Evolutionary conservation across 2,329 filamentous ascomycete genomes (phyloP).

Genomic region (Exophiala aquamarina): DNA sequence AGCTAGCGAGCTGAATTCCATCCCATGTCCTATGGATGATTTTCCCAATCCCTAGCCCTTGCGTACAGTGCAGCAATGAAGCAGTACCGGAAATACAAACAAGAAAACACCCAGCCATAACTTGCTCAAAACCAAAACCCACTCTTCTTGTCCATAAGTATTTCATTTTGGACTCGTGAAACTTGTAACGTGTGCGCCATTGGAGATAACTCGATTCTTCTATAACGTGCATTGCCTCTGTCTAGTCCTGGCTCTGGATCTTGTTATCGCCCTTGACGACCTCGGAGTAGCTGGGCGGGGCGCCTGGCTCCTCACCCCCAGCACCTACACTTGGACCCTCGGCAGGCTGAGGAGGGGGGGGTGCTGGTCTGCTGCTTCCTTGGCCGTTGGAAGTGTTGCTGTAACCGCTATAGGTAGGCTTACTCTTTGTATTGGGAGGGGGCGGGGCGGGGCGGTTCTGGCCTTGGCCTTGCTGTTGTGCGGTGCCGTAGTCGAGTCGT

Average conservation of each 20-base stretch:
- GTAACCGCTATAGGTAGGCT: conserved; percentile 27
- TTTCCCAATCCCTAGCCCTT: too few relatives aligned
- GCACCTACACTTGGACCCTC: conserved; percentile 34
- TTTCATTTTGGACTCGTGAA: too few relatives aligned
- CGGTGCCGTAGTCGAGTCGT: conserved; percentile 41
- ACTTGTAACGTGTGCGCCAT: too few relatives aligned
- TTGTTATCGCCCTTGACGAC: conserved; percentile 89
- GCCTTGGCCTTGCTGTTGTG: conserved; percentile 32
- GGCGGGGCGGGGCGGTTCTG: conserved; percentile 30
- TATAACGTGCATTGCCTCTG: neutral
- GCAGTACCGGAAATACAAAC: too few relatives aligned
- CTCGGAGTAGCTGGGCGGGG: conserved; percentile 84
- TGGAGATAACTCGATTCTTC: too few relatives aligned
- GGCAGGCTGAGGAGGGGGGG: conserved; percentile 8
- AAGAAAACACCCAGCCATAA: too few relatives aligned
- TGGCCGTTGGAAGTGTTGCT: conserved; percentile 29
- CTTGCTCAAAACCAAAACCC: too few relatives aligned
- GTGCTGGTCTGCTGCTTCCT: conserved; percentile 35
- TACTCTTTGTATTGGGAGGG: conserved; percentile 25
- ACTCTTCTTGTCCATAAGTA: too few relatives aligned
- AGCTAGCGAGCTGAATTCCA: too few relatives aligned
- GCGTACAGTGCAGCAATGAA: too few relatives aligned
- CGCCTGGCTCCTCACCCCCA: conserved; percentile 47
- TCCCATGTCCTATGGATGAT: too few relatives aligned
- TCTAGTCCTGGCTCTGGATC: conserved; percentile 68